Percentiles rank a stretch among this genome's conserved stretches.
Evolutionary conservation across 805 yeast genomes (phyloP).

Genomic region (Hermanozyma aechmeae): DNA sequence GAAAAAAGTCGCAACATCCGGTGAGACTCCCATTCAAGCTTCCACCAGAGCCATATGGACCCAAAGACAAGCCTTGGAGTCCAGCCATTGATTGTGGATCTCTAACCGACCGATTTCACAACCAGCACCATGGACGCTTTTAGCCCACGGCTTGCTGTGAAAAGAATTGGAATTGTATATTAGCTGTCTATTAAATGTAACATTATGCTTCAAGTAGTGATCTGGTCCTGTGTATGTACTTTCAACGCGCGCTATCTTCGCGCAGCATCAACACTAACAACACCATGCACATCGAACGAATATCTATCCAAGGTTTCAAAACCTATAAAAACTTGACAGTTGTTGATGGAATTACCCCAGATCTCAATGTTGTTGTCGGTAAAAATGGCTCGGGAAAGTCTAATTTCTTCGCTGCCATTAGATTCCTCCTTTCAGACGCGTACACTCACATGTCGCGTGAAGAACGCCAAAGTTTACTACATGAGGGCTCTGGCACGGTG

Average conservation of each 20-base stretch:
- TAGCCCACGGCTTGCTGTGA: neutral
- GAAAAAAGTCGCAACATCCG: slow-evolving; percentile 14
- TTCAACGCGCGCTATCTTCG: too few species aligned
- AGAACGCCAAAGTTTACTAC: slow-evolving; percentile 78
- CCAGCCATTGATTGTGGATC: slow-evolving; percentile 1
- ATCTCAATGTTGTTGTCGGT: slow-evolving; percentile 77
- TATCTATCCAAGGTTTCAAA: slow-evolving; percentile 85
- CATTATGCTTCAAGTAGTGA: neutral
- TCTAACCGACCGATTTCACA: slow-evolving; percentile 5
- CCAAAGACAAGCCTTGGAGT: slow-evolving; percentile 44
- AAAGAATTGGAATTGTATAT: too few species aligned
- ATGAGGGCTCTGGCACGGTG: slow-evolving; percentile 84
- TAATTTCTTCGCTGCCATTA: slow-evolving; percentile 88
- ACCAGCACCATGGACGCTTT: slow-evolving; percentile 1
- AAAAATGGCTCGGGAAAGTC: slow-evolving; percentile 96
- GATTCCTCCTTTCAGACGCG: slow-evolving; percentile 88
- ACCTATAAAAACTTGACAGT: slow-evolving; percentile 81
- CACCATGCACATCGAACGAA: slow-evolving; percentile 36
- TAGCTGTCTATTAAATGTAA: neutral
- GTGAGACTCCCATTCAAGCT: slow-evolving; percentile 45
- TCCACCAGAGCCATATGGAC: slow-evolving; percentile 36
- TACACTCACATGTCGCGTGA: slow-evolving; percentile 77
- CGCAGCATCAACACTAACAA: too few species aligned
- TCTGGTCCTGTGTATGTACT: too few species aligned
- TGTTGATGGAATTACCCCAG: slow-evolving; percentile 69